phyloP scores from a whole-genome alignment of 116 monocot species.

The Dioscorea cayenensis region DNA sequence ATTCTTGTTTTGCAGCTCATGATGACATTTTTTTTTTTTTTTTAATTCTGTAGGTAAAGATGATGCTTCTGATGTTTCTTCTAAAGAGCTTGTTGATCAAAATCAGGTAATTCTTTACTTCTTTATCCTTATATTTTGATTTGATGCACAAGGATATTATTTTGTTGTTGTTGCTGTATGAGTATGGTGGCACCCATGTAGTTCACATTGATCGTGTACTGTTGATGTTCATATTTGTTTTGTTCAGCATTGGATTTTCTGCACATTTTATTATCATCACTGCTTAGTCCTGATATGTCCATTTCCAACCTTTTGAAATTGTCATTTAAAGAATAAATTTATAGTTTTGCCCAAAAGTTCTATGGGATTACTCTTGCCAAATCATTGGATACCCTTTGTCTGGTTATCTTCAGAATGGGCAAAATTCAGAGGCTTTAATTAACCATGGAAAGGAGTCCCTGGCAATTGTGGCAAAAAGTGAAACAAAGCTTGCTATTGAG shows the following conservation, averaged over 20 bases:
- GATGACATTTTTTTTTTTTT: background rate
- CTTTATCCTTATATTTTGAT: background rate
- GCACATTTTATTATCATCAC: background rate
- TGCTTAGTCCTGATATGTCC: background rate
- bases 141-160: background rate
- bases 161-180: background rate
- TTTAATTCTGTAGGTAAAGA: background rate
- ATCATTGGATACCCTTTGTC: background rate
- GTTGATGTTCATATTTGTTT: background rate
- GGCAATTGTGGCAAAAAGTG: constrained; percentile 31
- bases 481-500: constrained; percentile 42
- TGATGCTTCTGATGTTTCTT: background rate
- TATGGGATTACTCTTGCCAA: background rate
- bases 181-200: background rate
- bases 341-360: background rate
- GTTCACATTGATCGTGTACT: background rate
- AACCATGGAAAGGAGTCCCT: constrained; percentile 7
- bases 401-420: constrained; percentile 2
- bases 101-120: background rate
- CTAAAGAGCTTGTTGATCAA: background rate
- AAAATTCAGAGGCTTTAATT: background rate
- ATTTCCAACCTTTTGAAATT: background rate
- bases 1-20: background rate
- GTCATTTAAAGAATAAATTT: background rate
- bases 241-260: background rate